These are phyloP conservation scores for Arabidopsis arenosa DNA, from an alignment of 345 rosid species.

Conservation along the genomic window DNA sequence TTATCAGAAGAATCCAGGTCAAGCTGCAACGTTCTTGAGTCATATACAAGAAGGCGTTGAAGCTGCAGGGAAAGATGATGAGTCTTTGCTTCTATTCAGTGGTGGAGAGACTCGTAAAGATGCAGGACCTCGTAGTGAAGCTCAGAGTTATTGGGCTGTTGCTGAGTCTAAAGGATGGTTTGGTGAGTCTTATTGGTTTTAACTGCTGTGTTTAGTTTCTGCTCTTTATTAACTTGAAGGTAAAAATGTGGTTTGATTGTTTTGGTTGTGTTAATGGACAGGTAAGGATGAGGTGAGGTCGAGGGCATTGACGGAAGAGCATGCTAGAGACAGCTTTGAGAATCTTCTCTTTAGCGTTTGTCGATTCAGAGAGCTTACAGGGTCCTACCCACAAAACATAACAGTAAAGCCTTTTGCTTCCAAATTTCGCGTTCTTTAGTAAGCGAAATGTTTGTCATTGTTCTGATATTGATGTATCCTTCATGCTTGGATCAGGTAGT, in stretches of 20 bases:
- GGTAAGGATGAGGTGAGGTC: slow-evolving; percentile 78
- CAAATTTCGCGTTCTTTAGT: neutral
- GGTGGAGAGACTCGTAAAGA: slow-evolving; percentile 97
- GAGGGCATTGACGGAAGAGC: slow-evolving; percentile 93
- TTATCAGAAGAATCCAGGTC: slow-evolving; percentile 93
- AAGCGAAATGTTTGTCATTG: neutral
- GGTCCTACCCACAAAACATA: slow-evolving; percentile 82
- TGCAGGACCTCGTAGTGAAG: slow-evolving; percentile 98
- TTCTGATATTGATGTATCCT: slow-evolving; percentile 7
- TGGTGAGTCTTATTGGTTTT: slow-evolving; percentile 60
- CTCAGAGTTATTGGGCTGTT: slow-evolving; percentile 97
- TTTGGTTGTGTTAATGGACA: slow-evolving; percentile 40
- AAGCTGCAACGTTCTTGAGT: slow-evolving; percentile 81
- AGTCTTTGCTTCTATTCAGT: slow-evolving; percentile 87
- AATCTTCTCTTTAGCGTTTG: slow-evolving; percentile 92
- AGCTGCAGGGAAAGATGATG: slow-evolving; percentile 61
- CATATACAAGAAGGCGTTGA: slow-evolving; percentile 88
- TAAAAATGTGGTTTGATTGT: slow-evolving; percentile 9
- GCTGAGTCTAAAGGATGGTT: slow-evolving; percentile 97
- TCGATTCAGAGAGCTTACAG: slow-evolving; percentile 93
- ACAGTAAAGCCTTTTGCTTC: slow-evolving; percentile 62
- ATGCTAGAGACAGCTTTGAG: slow-evolving; percentile 98
- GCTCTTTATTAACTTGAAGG: slow-evolving; percentile 6
- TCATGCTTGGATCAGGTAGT: slow-evolving; percentile 63
- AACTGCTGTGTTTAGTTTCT: slow-evolving; percentile 11